Percentiles rank a stretch among this genome's conserved stretches.
Conservation (phyloP, 176 grass and related monocot genomes). For the Musa itinerans region DNA sequence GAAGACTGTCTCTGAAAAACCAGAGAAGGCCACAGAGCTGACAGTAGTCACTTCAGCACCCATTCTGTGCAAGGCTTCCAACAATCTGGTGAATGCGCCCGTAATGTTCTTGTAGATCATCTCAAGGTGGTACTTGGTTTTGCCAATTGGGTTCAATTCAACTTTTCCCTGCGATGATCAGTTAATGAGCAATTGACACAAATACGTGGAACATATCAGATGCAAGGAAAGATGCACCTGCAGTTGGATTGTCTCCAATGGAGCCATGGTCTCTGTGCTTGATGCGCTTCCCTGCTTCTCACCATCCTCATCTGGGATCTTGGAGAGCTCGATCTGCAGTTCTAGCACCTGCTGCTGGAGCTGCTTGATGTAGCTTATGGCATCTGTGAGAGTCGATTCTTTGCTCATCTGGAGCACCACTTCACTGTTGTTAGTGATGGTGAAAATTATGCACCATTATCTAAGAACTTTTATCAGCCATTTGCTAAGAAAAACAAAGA, state of each 20-base stretch:
- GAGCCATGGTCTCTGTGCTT: conserved; percentile 27
- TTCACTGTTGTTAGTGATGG: not conserved
- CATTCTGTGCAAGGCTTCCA: conserved; percentile 53
- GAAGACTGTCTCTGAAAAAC: conserved; percentile 48
- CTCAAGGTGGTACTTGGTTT: conserved; percentile 50
- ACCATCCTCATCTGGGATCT: conserved; percentile 33
- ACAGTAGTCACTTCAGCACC: conserved; percentile 40
- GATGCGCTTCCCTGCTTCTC: conserved; percentile 50
- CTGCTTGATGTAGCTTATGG: conserved; percentile 71
- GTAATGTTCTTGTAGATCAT: conserved; percentile 43
- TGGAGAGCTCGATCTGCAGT: conserved; percentile 52
- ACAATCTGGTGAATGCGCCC: conserved; percentile 50
- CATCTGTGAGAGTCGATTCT: conserved; percentile 68
- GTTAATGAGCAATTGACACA: not conserved
- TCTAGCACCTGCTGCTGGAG: conserved; percentile 68
- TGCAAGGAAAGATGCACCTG: conserved; percentile 31
- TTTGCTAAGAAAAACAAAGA: too few species aligned
- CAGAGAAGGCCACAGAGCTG: conserved; percentile 49
- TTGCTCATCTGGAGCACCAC: conserved; percentile 68
- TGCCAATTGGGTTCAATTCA: conserved; percentile 38
- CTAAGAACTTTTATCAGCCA: not conserved
- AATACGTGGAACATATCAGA: not conserved
- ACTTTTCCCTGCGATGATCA: conserved; percentile 36
- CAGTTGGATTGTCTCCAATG: conserved; percentile 29
- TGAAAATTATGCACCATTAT: not conserved